A percentile compares a stretch with the other conserved stretches of the same genome.
phyloP scores from a whole-genome alignment of 2,329 filamentous ascomycete genomes.

The Dactylonectria estremocensis region DNA sequence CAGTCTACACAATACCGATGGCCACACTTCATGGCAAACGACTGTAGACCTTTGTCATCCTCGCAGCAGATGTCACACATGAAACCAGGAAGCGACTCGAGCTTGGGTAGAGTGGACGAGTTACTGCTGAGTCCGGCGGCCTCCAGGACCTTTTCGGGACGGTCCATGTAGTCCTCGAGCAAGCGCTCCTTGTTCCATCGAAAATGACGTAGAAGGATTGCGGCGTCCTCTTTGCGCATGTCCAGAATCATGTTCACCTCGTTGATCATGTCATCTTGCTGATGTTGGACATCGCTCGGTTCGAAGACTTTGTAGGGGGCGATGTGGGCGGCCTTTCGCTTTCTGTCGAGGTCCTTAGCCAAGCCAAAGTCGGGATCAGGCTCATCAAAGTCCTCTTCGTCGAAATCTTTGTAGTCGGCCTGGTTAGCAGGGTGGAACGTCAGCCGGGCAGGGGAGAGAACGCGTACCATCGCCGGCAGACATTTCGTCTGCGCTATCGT shows the following conservation, averaged over 20 bases:
- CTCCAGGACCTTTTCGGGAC: slow-evolving; percentile 83
- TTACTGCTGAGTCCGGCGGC: slow-evolving; percentile 84
- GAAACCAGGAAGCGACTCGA: slow-evolving; percentile 83
- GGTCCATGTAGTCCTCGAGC: slow-evolving; percentile 97
- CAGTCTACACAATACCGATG: slow-evolving; percentile 95
- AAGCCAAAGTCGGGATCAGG: slow-evolving; percentile 70
- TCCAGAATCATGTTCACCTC: slow-evolving; percentile 95
- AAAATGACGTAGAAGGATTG: slow-evolving; percentile 89
- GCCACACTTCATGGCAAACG: slow-evolving; percentile 95
- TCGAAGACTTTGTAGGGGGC: slow-evolving; percentile 87
- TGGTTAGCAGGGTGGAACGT: slow-evolving; percentile 33
- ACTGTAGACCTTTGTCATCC: slow-evolving; percentile 81
- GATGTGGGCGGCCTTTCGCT: slow-evolving; percentile 83
- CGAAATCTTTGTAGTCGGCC: slow-evolving; percentile 64
- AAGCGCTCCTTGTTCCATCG: slow-evolving; percentile 97
- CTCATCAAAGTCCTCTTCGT: slow-evolving; percentile 70
- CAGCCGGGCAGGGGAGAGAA: slow-evolving; percentile 21
- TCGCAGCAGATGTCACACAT: slow-evolving; percentile 97
- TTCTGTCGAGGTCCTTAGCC: slow-evolving; percentile 76
- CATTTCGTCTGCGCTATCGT: slow-evolving; percentile 82
- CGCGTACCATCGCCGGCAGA: slow-evolving; percentile 66
- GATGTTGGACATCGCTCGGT: slow-evolving; percentile 84
- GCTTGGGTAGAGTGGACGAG: slow-evolving; percentile 73
- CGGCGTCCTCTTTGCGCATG: slow-evolving; percentile 89
- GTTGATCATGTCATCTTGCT: slow-evolving; percentile 88